Evolutionary conservation across 2,329 filamentous ascomycete genomes (phyloP), one percentile per base, ranked within the genome.

Genomic region (Pseudocercospora eumusae): DNA sequence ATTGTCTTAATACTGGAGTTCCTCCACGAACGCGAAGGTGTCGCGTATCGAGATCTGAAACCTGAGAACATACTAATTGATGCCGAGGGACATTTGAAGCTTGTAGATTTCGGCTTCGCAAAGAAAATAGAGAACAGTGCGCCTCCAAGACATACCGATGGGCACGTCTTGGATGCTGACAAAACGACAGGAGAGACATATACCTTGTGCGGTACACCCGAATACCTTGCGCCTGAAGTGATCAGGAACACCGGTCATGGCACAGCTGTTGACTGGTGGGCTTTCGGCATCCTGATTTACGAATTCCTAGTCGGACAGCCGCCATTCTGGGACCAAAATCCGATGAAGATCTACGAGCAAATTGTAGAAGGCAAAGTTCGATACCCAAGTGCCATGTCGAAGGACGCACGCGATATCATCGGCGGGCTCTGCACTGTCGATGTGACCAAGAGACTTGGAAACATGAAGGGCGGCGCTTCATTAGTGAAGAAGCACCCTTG

Each of bases 251-350:
- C 91, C 73, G 90, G 86, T 21, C 86, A 88, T 69, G 85, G 86
- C 57, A 82, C 84, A 52, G 89, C 90, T 13, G 90, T 93, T 36
- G 90, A 93, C 79, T 93, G 90, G 90, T 93, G 91, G 91, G 90
- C 91, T 0, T 81, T 95, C 68, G 91, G 91, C 25, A 92, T 93
- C 68, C 77, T 95, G 60, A 87, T 93, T 62, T 93, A 92, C 75
- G 91, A 95, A 73, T 93, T 93, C 73, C 79, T 93, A 54, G 92
- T 91, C 9, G 91, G 91, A 27, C 92, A 93, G 72, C 91, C 91
- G 13, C 91, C 91, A 0, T 95, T 93, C 73, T 95, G 90, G 89
- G 88, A 93, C 72, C 87, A 91, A 67, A 93, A 92, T 67, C 90
- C 90, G 1, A 90, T 93, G 67, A 91, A 93, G 74, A 93, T 93